Conservation (phyloP, 2,329 filamentous ascomycete genomes). For the Bipolaris victoriae region DNA sequence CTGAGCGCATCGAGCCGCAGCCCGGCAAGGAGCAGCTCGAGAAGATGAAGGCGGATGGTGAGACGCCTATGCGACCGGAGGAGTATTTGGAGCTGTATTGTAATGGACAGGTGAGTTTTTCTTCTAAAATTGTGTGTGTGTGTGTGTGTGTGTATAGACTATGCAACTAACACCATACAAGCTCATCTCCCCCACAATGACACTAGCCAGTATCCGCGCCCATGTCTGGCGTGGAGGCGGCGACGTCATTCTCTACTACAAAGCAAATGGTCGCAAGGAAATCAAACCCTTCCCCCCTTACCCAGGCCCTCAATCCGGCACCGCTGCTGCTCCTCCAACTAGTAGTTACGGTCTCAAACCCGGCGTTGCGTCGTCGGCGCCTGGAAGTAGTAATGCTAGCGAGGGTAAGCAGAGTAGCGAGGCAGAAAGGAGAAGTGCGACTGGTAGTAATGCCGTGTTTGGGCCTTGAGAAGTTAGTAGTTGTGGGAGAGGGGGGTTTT, state of each 20-base stretch:
- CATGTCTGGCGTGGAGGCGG: constrained; percentile 96
- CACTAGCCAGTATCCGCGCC: constrained; percentile 86
- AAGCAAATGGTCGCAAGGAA: constrained; percentile 82
- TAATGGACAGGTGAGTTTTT: constrained; percentile 76
- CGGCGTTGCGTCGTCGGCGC: constrained; percentile 15
- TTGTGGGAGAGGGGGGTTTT: too few relatives aligned
- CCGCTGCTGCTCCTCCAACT: constrained; percentile 10
- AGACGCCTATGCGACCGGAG: constrained; percentile 70
- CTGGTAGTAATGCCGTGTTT: constrained; percentile 23
- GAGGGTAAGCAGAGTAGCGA: constrained; percentile 46
- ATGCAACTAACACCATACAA: constrained; percentile 21
- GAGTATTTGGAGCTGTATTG: constrained; percentile 96
- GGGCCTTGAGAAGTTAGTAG: constrained; percentile 14
- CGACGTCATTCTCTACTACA: constrained; percentile 90
- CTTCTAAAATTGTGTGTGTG: not conserved
- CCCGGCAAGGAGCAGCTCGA: constrained; percentile 64
- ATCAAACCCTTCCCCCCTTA: constrained; percentile 44
- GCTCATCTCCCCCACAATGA: constrained; percentile 81
- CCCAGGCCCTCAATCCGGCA: constrained; percentile 24
- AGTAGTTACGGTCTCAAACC: constrained; percentile 12
- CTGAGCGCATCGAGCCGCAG: constrained; percentile 83
- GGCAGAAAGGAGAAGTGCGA: constrained; percentile 29
- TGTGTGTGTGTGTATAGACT: too few relatives aligned
- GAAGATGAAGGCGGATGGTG: constrained; percentile 26
- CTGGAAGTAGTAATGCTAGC: constrained; percentile 34